Conservation (phyloP, 371 early-diverging fungal species). For the Circinella minor region DNA sequence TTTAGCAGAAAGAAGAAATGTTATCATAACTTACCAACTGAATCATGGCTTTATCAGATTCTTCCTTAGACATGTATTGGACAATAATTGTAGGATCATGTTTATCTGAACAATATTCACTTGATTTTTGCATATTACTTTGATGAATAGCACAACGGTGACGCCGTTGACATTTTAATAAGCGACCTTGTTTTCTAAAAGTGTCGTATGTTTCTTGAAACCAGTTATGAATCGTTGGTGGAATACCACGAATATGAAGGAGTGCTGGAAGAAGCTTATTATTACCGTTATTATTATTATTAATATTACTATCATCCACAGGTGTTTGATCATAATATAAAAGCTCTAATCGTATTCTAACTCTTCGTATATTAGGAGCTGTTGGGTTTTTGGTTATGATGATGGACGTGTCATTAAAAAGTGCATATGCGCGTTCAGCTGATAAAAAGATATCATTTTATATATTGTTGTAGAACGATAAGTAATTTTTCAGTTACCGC, state of each 20-base stretch:
- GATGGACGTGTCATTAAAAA: conserved; percentile 13
- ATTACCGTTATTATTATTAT: not conserved
- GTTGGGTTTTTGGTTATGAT: not conserved
- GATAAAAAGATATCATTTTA: not conserved
- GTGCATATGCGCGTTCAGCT: conserved; percentile 16
- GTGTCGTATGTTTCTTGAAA: not conserved
- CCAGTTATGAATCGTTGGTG: not conserved
- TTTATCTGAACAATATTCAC: not conserved
- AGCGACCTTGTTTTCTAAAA: not conserved
- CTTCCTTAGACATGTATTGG: conserved; percentile 3
- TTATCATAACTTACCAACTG: not conserved
- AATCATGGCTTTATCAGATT: not conserved
- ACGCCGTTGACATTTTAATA: conserved; percentile 1
- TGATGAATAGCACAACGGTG: conserved; percentile 7
- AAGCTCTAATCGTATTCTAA: not conserved
- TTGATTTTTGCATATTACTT: not conserved
- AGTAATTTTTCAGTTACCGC: not conserved
- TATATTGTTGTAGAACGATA: no score
- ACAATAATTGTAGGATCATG: not conserved
- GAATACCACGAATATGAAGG: not conserved
- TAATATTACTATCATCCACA: not conserved
- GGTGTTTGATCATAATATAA: not conserved
- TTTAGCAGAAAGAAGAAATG: no score
- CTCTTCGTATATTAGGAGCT: not conserved
- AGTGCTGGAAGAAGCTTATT: not conserved